Evolutionary conservation across 2,329 filamentous ascomycete genomes (phyloP).

Genomic region (Teratosphaeria nubilosa): DNA sequence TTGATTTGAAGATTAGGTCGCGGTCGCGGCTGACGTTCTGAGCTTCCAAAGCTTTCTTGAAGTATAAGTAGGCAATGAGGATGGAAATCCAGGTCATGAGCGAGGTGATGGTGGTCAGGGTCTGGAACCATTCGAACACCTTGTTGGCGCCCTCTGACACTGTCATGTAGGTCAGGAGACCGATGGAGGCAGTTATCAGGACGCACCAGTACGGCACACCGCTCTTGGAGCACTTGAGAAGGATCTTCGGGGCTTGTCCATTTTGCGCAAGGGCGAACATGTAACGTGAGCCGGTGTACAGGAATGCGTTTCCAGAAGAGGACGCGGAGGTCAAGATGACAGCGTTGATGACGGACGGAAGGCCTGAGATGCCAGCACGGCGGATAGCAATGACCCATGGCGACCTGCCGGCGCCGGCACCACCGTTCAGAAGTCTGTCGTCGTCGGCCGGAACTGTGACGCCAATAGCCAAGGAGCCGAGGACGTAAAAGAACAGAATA

Average conservation of each 20-base stretch:
- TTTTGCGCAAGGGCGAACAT: slow-evolving; percentile 30
- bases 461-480: slow-evolving; percentile 63
- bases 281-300: slow-evolving; percentile 22
- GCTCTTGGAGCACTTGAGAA: slow-evolving; percentile 35
- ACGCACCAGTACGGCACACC: slow-evolving; percentile 35
- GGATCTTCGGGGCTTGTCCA: slow-evolving; percentile 41
- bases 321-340: slow-evolving; percentile 11
- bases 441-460: slow-evolving; percentile 68
- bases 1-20: slow-evolving; percentile 40
- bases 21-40: slow-evolving; percentile 19
- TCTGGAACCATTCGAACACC: slow-evolving; percentile 27
- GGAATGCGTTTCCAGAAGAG: slow-evolving; percentile 31
- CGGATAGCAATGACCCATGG: slow-evolving; percentile 66
- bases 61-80: slow-evolving; percentile 21
- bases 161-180: slow-evolving; percentile 48
- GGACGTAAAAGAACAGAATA: slow-evolving; percentile 69
- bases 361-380: slow-evolving; percentile 16
- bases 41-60: slow-evolving; percentile 6
- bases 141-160: slow-evolving; percentile 15
- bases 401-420: slow-evolving; percentile 42
- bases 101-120: slow-evolving; percentile 25
- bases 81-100: slow-evolving; percentile 24
- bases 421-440: slow-evolving; percentile 35
- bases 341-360: slow-evolving; percentile 19
- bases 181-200: slow-evolving; percentile 36